Evolutionary conservation across 1,284 basidiomycete species (phyloP).

Genomic region (Heterobasidion occidentale): DNA sequence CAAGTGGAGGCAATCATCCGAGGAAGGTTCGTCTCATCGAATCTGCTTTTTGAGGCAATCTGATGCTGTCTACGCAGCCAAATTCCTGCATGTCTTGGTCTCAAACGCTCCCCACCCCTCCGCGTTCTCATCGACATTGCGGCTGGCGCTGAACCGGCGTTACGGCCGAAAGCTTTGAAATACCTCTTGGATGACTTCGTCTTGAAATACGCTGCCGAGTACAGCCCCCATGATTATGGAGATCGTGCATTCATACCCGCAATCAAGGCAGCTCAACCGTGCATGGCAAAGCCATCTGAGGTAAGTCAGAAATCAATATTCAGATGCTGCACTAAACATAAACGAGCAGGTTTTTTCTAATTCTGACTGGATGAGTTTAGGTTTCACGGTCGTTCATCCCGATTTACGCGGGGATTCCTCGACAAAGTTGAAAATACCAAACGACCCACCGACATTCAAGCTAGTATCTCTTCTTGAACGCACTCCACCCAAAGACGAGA

Average conservation of each 20-base stretch:
- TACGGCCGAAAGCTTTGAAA: conserved; percentile 54
- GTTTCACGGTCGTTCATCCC: conserved; percentile 65
- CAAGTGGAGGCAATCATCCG: conserved; percentile 75
- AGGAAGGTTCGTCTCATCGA: conserved; percentile 59
- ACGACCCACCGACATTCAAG: conserved; percentile 64
- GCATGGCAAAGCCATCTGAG: conserved; percentile 62
- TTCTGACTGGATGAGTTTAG: conserved; percentile 64
- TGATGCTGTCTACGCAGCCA: conserved; percentile 43
- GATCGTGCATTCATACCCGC: conserved; percentile 80
- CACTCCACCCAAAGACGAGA: conserved; percentile 51
- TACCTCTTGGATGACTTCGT: conserved; percentile 73
- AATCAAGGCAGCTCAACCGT: conserved; percentile 37
- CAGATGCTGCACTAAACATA: neutral
- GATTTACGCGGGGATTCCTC: conserved; percentile 49
- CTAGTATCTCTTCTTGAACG: conserved; percentile 61
- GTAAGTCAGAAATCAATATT: conserved; percentile 26
- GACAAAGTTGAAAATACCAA: conserved; percentile 65
- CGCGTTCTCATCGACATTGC: conserved; percentile 63
- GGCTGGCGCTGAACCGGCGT: conserved; percentile 37
- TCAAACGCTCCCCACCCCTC: conserved; percentile 69
- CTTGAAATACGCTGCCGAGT: conserved; percentile 52
- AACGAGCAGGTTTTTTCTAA: conserved; percentile 62
- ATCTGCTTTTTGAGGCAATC: neutral
- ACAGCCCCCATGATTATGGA: conserved; percentile 44
- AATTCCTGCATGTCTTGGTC: conserved; percentile 77